Conservation (phyloP, 2,329 filamentous ascomycete species). For the Arthrobotrys conoides region DNA sequence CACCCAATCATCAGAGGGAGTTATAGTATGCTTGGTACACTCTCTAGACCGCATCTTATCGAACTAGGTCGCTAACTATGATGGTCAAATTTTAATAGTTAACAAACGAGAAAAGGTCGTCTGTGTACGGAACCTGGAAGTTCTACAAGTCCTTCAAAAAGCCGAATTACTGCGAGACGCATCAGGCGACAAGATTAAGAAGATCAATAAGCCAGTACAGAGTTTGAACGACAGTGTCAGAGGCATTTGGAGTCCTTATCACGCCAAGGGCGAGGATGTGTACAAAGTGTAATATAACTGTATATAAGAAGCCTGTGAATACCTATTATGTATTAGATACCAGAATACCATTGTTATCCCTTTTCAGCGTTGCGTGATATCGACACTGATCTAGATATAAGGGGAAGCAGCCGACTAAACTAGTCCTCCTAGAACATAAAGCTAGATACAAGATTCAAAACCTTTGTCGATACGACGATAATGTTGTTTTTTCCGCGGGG, state of each 20-base stretch:
- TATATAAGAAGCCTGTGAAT: conserved; percentile 1
- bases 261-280: conserved; percentile 68
- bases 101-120: conserved; percentile 88
- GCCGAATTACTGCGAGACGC: conserved; percentile 79
- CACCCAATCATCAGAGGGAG: conserved; percentile 90
- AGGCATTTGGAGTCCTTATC: conserved; percentile 80
- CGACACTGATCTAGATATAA: not conserved
- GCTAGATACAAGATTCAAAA: not conserved
- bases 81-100: conserved; percentile 68
- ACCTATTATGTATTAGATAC: conserved; percentile 3
- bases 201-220: conserved; percentile 75
- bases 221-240: conserved; percentile 77
- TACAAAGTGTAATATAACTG: conserved; percentile 61
- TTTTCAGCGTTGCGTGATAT: not conserved
- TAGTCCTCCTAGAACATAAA: not conserved
- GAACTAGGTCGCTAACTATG: not conserved
- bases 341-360: not conserved
- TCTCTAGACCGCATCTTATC: not conserved
- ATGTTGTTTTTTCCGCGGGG: not conserved
- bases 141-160: conserved; percentile 85
- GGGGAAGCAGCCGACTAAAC: not conserved
- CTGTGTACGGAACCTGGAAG: conserved; percentile 88
- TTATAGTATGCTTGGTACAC: conserved; percentile 72
- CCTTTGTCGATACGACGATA: not conserved
- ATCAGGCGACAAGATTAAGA: conserved; percentile 80